A percentile compares a stretch with the other conserved stretches of the same genome.
These are phyloP conservation scores for Paecilomyces formosus DNA, from an alignment of 2,329 filamentous ascomycete species.

Conservation along the genomic window DNA sequence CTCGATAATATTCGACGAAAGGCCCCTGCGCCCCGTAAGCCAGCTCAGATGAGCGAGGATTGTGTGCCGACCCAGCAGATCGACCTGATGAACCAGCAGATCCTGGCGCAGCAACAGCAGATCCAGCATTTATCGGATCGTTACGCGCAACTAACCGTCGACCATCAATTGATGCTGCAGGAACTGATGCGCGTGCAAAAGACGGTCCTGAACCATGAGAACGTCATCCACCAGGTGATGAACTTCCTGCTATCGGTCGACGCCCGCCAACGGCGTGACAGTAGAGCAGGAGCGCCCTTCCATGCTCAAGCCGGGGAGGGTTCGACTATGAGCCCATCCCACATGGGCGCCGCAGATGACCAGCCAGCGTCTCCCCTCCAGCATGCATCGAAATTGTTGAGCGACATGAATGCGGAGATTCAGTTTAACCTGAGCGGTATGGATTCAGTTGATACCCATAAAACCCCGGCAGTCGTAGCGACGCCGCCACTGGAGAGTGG, in stretches of 20 bases:
- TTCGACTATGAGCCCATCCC: conserved; percentile 38
- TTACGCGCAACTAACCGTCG: conserved; percentile 67
- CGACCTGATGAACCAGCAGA: conserved; percentile 77
- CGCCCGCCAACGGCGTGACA: conserved; percentile 56
- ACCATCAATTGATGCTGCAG: conserved; percentile 58
- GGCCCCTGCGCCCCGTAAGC: conserved; percentile 81
- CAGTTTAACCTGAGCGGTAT: conserved; percentile 57
- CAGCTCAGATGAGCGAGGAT: conserved; percentile 59
- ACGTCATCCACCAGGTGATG: conserved; percentile 65
- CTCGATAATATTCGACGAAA: conserved; percentile 95
- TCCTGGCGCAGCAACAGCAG: conserved; percentile 86
- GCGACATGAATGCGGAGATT: conserved; percentile 58
- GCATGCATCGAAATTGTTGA: conserved; percentile 59
- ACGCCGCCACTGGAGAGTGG: conserved; percentile 50
- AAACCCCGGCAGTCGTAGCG: conserved; percentile 48
- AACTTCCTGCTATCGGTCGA: conserved; percentile 59
- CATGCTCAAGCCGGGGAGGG: conserved; percentile 34
- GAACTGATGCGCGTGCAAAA: conserved; percentile 59
- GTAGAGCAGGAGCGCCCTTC: conserved; percentile 37
- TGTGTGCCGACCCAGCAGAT: conserved; percentile 80
- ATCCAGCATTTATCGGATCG: conserved; percentile 79
- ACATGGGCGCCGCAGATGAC: conserved; percentile 48
- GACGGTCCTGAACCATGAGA: conserved; percentile 65
- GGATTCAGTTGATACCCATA: conserved; percentile 54
- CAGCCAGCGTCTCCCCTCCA: conserved; percentile 60